Base-by-base conservation (phyloP, 495 filamentous ascomycete genomes). In the Neurospora sp. region DNA sequence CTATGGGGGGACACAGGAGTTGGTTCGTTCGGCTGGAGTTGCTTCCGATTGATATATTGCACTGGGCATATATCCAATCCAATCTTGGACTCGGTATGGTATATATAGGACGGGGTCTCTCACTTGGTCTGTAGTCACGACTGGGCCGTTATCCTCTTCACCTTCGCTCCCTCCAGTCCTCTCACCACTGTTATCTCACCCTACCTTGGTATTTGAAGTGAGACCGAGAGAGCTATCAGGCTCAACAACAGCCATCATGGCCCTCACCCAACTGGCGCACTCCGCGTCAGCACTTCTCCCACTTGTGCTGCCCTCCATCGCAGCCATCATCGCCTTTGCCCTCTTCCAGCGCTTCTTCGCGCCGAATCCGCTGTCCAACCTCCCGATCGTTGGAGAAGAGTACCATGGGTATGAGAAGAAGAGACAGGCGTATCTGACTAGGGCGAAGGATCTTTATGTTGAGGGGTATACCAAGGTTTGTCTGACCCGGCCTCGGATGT, bases 401-500 rank as follows among this genome's bases (percentile, higher is more conserved):
- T 73, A 78, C n/a, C 79, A 77, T 53, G 75, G 73, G 27, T 73
- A 78, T 0, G 77, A 82, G 66, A 82, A 83, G 73, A 72, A 78
- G 40, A 74, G 80, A 38, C 75, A 81, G 71, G 80, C 77, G 0
- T 83, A 75, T 53, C 70, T 82, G 16, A 71, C 39, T 11, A 71
- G 72, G 12, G 78, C 77, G 0, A 72, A 68, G 18, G 74, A 77
- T 3, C 69, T 83, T 9, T 83, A 83, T 40, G 31, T 69, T 18
- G 77, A 80, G 6, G 82, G 81, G 11, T 83, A 83, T 72, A 70
- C 77, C 2, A 80, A 80, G 73, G 79, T 80, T 18, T 9, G 74
- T 42, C 48, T 27, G 22, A 27, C 22, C 22, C 22, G 22, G 22
- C 1, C 22, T 31, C 27, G 11, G 4, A 70, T 12, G 44, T 35